Base-by-base conservation (phyloP, 2,329 filamentous ascomycete genomes). In the Colletotrichum orbiculare region DNA sequence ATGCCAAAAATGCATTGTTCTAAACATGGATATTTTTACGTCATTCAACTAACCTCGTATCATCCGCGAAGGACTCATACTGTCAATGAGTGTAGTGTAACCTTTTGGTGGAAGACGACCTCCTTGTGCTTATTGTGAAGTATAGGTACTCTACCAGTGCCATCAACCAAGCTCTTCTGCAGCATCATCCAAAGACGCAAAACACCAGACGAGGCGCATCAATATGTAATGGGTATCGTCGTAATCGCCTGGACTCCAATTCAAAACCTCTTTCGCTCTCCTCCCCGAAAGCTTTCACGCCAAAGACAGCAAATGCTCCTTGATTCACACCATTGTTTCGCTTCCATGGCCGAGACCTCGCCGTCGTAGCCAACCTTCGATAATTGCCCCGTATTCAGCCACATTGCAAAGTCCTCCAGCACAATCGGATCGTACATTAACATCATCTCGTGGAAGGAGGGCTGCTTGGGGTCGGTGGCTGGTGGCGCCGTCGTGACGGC, bases 401-500 rank as follows among this genome's bases (percentile, higher is more conserved):
- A 98, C 0, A 81, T 78, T 0, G 94, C 86, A 12, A 99, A 81
- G 69, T 97, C 94, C 77, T 98, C 95, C 0, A 97, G 78, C 1
- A 96, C 84, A 47, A 99, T 91, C 0, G 95, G 93, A 71, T 98
- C 94, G 74, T 96, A 98, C 74, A 98, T 87, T 6, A 98, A 82
- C 50, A 99, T 97, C 78, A 94, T 96, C 77, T 98, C 93, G 71
- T 96, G 85, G 92, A 94, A 98, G 2, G 87, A 93, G 12, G 87
- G 88, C 2, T 83, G 74, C 7, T 69, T 68, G 1, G 83, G 77
- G 68, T 89, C 80, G 4, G 71, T 80, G 0, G 85, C 82, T 11
- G 80, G 81, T 3, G 87, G 82, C 4, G 82, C 80, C 1, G 79
- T 78, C 8, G 72, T 84, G 9, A 91, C 78, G 1, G 87, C 87